These are phyloP conservation scores for Herpotrichia juniperi DNA, from an alignment of 2,329 filamentous ascomycete genomes.

Conservation along the genomic window DNA sequence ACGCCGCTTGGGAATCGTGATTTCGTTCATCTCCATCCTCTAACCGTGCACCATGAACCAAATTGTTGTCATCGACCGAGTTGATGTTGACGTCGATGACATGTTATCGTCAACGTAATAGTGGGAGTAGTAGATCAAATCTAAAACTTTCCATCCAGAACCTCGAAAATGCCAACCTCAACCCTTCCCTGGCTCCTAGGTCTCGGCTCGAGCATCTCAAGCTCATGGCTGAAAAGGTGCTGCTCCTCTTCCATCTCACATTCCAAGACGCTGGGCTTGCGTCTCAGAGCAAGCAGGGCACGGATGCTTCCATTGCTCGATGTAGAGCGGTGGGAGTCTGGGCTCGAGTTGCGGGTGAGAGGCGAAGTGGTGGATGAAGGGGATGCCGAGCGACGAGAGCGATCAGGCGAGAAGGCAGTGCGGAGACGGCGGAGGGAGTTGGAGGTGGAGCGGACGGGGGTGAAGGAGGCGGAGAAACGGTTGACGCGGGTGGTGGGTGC, in stretches of 20 bases:
- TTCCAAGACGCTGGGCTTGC: conserved; percentile 41
- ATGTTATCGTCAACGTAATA: no score
- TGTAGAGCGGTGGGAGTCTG: conserved; percentile 31
- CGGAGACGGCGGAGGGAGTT: conserved; percentile 39
- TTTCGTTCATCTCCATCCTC: background rate
- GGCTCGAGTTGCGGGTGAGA: conserved; percentile 34
- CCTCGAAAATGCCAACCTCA: conserved; percentile 46
- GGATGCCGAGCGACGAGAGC: conserved; percentile 35
- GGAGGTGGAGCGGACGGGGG: conserved; percentile 35
- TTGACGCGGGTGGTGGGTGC: conserved; percentile 40
- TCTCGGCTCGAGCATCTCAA: conserved; percentile 42
- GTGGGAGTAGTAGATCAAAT: background rate
- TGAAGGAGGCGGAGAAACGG: conserved; percentile 46
- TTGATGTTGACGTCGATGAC: no score
- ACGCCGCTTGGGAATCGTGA: conserved; percentile 5
- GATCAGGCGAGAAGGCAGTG: conserved; percentile 43
- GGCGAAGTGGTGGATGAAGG: conserved; percentile 34
- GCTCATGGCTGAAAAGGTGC: conserved; percentile 33
- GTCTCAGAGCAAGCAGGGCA: conserved; percentile 37
- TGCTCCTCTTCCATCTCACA: conserved; percentile 45
- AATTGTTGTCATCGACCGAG: no score
- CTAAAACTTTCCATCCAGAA: conserved; percentile 40
- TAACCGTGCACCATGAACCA: background rate
- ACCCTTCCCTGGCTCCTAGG: conserved; percentile 21
- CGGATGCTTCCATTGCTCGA: conserved; percentile 28